Evolutionary conservation across 2,329 filamentous ascomycete genomes (phyloP).

Genomic region (Claviceps quebecensis): DNA sequence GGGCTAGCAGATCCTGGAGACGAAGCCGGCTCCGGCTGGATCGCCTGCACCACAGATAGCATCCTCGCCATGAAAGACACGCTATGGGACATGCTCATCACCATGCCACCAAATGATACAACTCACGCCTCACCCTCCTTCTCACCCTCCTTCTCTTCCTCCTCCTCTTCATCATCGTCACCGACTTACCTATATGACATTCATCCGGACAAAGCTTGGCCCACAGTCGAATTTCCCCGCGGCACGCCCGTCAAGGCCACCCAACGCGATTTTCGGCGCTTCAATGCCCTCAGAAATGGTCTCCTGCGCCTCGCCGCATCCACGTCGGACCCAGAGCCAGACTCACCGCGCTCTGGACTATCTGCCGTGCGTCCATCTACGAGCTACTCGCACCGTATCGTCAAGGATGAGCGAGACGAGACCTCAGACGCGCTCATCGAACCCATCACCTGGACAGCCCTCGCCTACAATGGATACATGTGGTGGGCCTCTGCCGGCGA

Average conservation of each 20-base stretch:
- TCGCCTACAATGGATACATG: slow-evolving; percentile 73
- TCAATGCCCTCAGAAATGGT: slow-evolving; percentile 51
- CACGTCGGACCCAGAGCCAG: slow-evolving; percentile 13
- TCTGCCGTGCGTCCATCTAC: slow-evolving; percentile 14
- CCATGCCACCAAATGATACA: slow-evolving; percentile 53
- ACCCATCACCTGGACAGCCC: slow-evolving; percentile 53
- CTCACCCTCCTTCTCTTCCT: slow-evolving; percentile 15
- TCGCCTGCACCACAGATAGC: slow-evolving; percentile 90
- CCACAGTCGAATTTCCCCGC: slow-evolving; percentile 53
- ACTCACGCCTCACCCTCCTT: background rate
- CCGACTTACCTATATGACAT: slow-evolving; percentile 14
- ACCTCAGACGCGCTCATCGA: slow-evolving; percentile 44
- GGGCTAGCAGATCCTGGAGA: slow-evolving; percentile 26
- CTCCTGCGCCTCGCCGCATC: slow-evolving; percentile 33
- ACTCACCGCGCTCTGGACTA: slow-evolving; percentile 15
- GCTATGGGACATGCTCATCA: slow-evolving; percentile 81
- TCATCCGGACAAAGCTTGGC: slow-evolving; percentile 54
- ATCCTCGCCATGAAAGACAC: slow-evolving; percentile 76
- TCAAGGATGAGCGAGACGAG: slow-evolving; percentile 29
- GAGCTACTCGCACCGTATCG: slow-evolving; percentile 13
- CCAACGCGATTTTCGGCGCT: slow-evolving; percentile 77
- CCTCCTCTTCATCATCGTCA: slow-evolving; percentile 13
- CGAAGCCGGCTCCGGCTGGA: slow-evolving; percentile 55
- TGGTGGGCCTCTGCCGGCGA: slow-evolving; percentile 84
- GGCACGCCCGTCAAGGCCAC: slow-evolving; percentile 65